Base-by-base conservation (phyloP, 2,329 filamentous ascomycete genomes). In the Lachnellula cervina region DNA sequence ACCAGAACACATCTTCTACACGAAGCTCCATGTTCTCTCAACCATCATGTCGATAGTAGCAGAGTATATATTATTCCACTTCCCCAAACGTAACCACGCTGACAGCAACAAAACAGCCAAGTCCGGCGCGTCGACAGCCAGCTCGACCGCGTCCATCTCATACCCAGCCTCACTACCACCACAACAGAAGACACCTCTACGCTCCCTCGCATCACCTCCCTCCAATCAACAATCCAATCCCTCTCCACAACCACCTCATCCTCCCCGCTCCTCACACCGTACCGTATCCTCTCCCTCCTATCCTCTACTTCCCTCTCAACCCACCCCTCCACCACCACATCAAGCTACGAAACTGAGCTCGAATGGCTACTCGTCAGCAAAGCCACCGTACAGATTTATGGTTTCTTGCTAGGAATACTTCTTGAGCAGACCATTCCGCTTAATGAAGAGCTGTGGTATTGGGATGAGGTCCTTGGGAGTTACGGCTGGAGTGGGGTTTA, bases 311-410 rank as follows among this genome's bases (percentile, higher is more conserved):
- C 28, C 2, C 28, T 32, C 9, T 32, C 28, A 32, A 32, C 28
- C 28, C 28, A 32, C 28, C 8, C 28, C 28, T 32, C 28, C 28
- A 13, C 8, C 28, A 32, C 28, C 9, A 11, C 28, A 32, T 32
- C 28, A 32, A 32, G 28, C 9, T 87, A 89, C 66, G 86, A 91
- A 68, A 79, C 81, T 50, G 89, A 97, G 66, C 80, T 97, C 49
- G 88, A 96, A 71, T 97, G 94, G 94, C 75, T 97, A 23, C 77
- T 97, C 16, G 81, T 95, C 32, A 90, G 88, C 72, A 99, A 97
- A 71, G 92, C 92, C 4, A 89, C 92, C 0, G 84, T 92, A n/a
- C 93, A 97, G 68, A 86, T 88, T 1, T 95, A 96, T 67, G 93
- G 93, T 4, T 75, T 89, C 49, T 80, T 96, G 42, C 76, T 97